phyloP scores from a whole-genome alignment of 768 basidiomycete species.

The Boletus tomentosulus region DNA sequence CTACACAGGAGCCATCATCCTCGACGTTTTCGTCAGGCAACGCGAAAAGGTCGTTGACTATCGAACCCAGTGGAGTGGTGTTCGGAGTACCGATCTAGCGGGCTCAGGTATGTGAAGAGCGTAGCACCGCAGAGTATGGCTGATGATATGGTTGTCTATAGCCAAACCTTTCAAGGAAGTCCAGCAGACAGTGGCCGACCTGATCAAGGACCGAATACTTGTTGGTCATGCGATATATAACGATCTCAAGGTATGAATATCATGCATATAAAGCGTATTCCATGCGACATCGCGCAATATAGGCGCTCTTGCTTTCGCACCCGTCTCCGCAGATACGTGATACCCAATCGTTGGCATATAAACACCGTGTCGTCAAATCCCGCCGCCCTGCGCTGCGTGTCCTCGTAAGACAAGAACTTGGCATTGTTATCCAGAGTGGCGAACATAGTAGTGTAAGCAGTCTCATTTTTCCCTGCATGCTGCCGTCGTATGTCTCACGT shows the following conservation, averaged over 20 bases:
- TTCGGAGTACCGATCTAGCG: constrained; percentile 70
- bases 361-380: constrained; percentile 56
- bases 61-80: constrained; percentile 84
- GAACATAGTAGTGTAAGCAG: constrained; percentile 83
- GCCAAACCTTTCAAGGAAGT: constrained; percentile 78
- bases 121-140: not conserved
- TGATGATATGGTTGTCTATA: constrained; percentile 23
- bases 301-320: constrained; percentile 69
- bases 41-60: constrained; percentile 90
- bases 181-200: constrained; percentile 69
- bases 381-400: constrained; percentile 73
- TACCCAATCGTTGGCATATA: constrained; percentile 60
- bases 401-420: constrained; percentile 77
- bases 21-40: constrained; percentile 86
- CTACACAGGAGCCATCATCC: constrained; percentile 70
- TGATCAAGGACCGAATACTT: constrained; percentile 74
- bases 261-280: not conserved
- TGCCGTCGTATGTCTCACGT: not conserved
- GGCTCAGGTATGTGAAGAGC: constrained; percentile 40
- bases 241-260: constrained; percentile 63
- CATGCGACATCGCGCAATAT: not conserved
- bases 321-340: constrained; percentile 61
- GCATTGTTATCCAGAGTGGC: constrained; percentile 75
- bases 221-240: constrained; percentile 91
- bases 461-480: not conserved